Base-by-base conservation (phyloP, 179 eudicot species). In the Nepenthes alata region DNA sequence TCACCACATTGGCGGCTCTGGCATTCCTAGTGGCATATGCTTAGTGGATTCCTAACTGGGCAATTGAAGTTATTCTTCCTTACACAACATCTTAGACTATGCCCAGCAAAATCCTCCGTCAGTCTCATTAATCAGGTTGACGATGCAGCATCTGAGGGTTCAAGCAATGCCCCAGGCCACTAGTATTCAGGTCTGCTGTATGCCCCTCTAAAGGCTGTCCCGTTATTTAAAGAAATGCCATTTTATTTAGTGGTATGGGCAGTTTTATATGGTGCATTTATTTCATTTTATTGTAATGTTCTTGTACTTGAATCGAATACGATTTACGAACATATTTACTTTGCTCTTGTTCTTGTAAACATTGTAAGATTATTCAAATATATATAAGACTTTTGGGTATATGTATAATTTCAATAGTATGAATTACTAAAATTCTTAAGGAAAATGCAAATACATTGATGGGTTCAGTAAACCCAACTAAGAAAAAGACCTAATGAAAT, bases 11-110 rank as follows among this genome's bases (percentile, higher is more conserved):
- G 63, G 64, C 55, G 14, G 47, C 69, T 59, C 37, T 76, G 38
- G 77, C 60, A 38, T 66, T 68, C 77, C 49, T 76, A 37, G 59
- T 65, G 50, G 62, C 71, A 12, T 63, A 61, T 62, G 65, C 80
- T 57, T 76, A 68, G 65, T 55, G 57, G 64, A 60, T 52, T 12
- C 47, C 47, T 25, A 25, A 0, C 55, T 35, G 53, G 12, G 37
- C 37, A 35, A 55, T 15, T 4, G 12, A 55, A 11, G 35, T 16
- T 8, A 55, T 34, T 55, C 15, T 12, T 11, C 12, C 58, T 55
- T 55, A 11, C 37, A 16, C 2, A n/a, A 34, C 15, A 16, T 11
- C 37, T 35, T 55, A 8, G 45, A 41, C 5, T 41, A 25, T 4
- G 58, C 37, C 35, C 37, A 7, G 37, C 37, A n/a, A 60, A 49